Evolutionary conservation across 2,329 filamentous ascomycete genomes (phyloP).

Genomic region (Ploettnerulaceae sp.): DNA sequence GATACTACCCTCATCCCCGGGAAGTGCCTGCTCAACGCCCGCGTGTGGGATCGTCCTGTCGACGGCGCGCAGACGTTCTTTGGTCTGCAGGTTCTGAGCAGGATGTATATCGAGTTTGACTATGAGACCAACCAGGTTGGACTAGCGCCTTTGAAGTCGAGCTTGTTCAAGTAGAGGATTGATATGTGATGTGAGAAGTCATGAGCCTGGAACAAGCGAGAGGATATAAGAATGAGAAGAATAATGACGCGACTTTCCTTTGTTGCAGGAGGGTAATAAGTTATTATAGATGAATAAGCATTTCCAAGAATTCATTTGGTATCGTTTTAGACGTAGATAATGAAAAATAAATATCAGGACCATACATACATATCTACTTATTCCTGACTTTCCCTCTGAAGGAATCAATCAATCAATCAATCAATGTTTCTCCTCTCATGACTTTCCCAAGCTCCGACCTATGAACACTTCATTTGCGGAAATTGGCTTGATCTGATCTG

Average conservation of each 20-base stretch:
- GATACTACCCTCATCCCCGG: constrained; percentile 7
- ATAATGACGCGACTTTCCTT: neutral
- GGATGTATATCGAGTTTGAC: constrained; percentile 12
- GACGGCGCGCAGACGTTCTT: constrained; percentile 15
- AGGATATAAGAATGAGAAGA: neutral
- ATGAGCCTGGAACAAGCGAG: too few relatives aligned
- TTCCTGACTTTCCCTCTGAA: too few relatives aligned
- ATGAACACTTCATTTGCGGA: too few relatives aligned
- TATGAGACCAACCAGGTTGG: constrained; percentile 9
- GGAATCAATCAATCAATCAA: too few relatives aligned
- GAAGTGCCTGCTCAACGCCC: constrained; percentile 11
- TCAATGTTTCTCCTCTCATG: too few relatives aligned
- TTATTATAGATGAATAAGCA: neutral
- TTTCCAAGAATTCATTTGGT: too few relatives aligned
- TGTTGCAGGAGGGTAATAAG: neutral
- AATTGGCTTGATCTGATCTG: too few relatives aligned
- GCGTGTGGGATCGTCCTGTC: constrained; percentile 11
- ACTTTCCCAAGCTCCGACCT: too few relatives aligned
- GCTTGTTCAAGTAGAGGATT: constrained; percentile 8
- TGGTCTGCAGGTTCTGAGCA: constrained; percentile 10
- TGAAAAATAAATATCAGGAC: too few relatives aligned
- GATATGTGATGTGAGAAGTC: neutral
- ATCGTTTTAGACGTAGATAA: too few relatives aligned
- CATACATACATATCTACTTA: too few relatives aligned
- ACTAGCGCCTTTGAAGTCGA: constrained; percentile 6